Percentiles rank a stretch among this genome's conserved stretches.
Evolutionary conservation across 2,329 filamentous ascomycete species (phyloP).

Genomic region (Sphaerostilbella broomeana): DNA sequence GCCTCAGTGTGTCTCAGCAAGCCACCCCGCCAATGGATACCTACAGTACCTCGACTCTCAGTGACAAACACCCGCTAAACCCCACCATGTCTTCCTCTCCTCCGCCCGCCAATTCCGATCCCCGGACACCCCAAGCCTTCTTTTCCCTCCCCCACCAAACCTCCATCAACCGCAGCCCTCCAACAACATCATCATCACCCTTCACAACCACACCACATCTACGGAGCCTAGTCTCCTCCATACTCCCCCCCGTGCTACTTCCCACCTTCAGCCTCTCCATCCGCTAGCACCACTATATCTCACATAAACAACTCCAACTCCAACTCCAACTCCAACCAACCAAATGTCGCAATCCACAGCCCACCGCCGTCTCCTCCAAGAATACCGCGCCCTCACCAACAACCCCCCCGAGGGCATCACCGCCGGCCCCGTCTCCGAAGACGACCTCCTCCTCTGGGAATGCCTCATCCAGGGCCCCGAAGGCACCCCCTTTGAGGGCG

Average conservation of each 20-base stretch:
- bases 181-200: neutral
- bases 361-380: slow-evolving; percentile 81
- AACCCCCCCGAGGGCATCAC: slow-evolving; percentile 97
- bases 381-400: slow-evolving; percentile 90
- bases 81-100: too few relatives aligned
- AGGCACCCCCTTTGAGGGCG: slow-evolving; percentile 91
- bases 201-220: neutral
- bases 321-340: too few relatives aligned
- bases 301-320: slow-evolving; percentile 1
- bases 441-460: slow-evolving; percentile 95
- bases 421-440: slow-evolving; percentile 85
- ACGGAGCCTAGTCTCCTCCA: neutral
- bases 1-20: too few relatives aligned
- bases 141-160: neutral
- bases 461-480: slow-evolving; percentile 92
- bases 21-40: too few relatives aligned
- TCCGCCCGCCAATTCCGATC: neutral
- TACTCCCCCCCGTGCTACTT: neutral
- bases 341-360: slow-evolving; percentile 59
- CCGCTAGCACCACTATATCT: neutral
- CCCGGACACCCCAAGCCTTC: neutral
- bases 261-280: neutral
- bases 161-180: neutral
- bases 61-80: too few relatives aligned
- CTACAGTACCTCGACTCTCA: too few relatives aligned